Base-by-base conservation (phyloP, 495 filamentous ascomycete species). In the Aspergillus wentii region DNA sequence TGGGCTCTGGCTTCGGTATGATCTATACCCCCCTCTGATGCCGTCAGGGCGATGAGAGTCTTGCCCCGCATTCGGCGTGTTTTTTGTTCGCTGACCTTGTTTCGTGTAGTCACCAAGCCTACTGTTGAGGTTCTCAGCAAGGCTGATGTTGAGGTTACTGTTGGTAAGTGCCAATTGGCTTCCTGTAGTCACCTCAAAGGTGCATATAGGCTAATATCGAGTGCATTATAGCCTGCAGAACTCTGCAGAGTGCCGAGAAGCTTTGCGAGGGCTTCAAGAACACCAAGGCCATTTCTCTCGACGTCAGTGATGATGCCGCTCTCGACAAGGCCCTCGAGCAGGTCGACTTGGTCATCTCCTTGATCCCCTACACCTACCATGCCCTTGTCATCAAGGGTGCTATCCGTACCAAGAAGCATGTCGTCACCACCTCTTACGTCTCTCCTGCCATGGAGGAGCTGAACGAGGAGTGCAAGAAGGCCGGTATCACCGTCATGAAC, bases 401-500 rank as follows among this genome's bases (percentile, higher is more conserved):
- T 20, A 96, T 97, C 61, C 77, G 82, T 43, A 74, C 81, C 41
- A 96, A 95, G 83, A 94, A 85, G 68, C 68, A 97, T 71, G 90
- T 97, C 35, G 92, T 97, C 35, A 96, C 92, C 27, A 97, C 92
- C n/a, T 85, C 79, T 40, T 96, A 97, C 52, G 83, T 94, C 32
- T 92, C 86, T 2, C 88, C 89, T 0, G 88, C 87, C 18, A 96
- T 98, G 90, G 52, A 80, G 61, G 92, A 87, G 68, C 72, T 98
- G 19, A 88, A 96, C 41, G 68, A 76, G 39, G 74, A 81, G 45
- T 79, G 75, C 57, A 95, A 95, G 74, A 82, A 83, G 30, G 94
- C 94, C 7, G 91, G 89, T 33, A 97, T 98, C 51, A 94, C 88
- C 0, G 89, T 98, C 41, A 85, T 98, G 85, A 96, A 98, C 57